Evolutionary conservation across 352 stramenopile genomes (phyloP), one percentile per base, ranked within the genome.

Genomic region (Pythium chondricola): DNA sequence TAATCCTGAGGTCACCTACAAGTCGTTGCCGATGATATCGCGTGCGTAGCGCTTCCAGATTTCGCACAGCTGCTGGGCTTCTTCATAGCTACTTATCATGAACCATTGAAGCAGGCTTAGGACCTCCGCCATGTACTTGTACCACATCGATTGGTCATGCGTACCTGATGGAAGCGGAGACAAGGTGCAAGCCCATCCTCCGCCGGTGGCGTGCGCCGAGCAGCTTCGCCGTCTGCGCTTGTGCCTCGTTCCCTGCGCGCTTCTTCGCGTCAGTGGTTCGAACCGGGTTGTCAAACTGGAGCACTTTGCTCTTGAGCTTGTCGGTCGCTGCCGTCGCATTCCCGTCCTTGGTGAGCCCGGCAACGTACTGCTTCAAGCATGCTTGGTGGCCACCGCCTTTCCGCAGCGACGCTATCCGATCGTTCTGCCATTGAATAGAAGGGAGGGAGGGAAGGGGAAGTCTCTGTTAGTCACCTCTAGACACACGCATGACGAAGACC

Each of bases 261-360:
- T 64, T 74, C 9, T 57, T 39, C 6, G 58, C 50, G 29, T 70
- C 58, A 18, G 64, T 67, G 6, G 50, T 61, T 29, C 77, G 83
- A 18, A 86, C 58, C 1, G 79, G 79, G 24, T 90, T 90, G 42
- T 90, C 79, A 43, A 90, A 60, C 38, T 83, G 78, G 49, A 90
- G 46, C 36, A 88, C 71, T 57, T 90, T 90, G 63, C 83, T 86
- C 60, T 83, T 83, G 42, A 90, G 69, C 56, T 77, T 79, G 18
- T 77, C 63, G 16, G 71, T 60, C 32, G 65, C 57, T 4, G 48
- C 43, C 3, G 17, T 27, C 26, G 39, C 39, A 22, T 47, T 62
- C 21, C 48, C 25, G 11, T 61, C 25, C 24, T 11, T 42, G 31
- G 57, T 49, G 24, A 65, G 43, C 7, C 24, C 26, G 17, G 39